phyloP scores from a whole-genome alignment of 495 filamentous ascomycete genomes.

The Penicillium paxilli region DNA sequence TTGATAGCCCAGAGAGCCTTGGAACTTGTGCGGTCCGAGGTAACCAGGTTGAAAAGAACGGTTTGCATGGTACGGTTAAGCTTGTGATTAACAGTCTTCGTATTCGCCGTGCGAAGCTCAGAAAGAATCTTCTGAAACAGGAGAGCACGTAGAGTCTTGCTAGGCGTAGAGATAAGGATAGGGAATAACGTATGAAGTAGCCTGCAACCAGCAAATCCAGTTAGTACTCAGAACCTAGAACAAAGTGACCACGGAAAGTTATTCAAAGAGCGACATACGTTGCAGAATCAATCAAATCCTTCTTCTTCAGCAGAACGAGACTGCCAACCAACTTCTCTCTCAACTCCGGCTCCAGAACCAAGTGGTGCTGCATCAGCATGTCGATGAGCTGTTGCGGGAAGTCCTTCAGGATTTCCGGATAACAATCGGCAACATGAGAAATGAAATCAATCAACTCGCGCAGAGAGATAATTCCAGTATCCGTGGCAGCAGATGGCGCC shows the following conservation, averaged over 20 bases:
- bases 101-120: constrained; percentile 82
- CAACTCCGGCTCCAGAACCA: constrained; percentile 73
- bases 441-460: constrained; percentile 86
- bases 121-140: constrained; percentile 90
- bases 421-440: constrained; percentile 91
- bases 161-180: constrained; percentile 80
- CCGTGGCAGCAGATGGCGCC: constrained; percentile 72
- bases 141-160: constrained; percentile 79
- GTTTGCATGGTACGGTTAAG: constrained; percentile 92
- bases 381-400: constrained; percentile 82
- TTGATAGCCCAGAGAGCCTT: constrained; percentile 95
- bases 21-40: constrained; percentile 75
- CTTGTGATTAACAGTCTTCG: constrained; percentile 82
- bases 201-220: constrained; percentile 22
- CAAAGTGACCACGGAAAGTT: neutral
- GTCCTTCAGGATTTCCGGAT: constrained; percentile 70
- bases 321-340: constrained; percentile 94
- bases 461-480: constrained; percentile 74
- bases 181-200: constrained; percentile 90
- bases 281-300: constrained; percentile 85
- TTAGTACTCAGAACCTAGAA: neutral
- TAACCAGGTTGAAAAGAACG: constrained; percentile 86
- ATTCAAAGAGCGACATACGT: constrained; percentile 44
- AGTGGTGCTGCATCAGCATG: constrained; percentile 79
- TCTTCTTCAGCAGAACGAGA: constrained; percentile 82